A percentile compares a stretch with the other conserved stretches of the same genome.
phyloP scores from a whole-genome alignment of 2,329 filamentous ascomycete species.

The Scopulariopsis brevicaulis region DNA sequence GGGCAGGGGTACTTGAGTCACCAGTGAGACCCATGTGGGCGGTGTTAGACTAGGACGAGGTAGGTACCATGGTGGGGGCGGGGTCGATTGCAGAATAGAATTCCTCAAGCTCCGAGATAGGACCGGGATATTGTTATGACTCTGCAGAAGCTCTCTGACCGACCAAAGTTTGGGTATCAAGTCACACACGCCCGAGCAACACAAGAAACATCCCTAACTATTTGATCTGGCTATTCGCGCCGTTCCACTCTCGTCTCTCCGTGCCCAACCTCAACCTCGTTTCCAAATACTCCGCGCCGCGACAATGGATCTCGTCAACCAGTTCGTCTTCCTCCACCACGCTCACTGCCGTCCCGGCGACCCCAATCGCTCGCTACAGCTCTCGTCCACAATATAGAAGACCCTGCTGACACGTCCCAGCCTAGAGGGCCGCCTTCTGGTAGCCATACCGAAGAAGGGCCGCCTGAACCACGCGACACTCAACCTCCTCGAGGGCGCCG shows the following conservation, averaged over 20 bases:
- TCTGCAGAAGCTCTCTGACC: too few species aligned
- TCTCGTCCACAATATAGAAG: slow-evolving; percentile 1
- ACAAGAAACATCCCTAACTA: too few species aligned
- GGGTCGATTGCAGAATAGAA: too few species aligned
- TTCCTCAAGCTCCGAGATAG: too few species aligned
- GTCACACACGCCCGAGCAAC: too few species aligned
- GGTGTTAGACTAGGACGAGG: too few species aligned
- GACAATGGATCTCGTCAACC: slow-evolving; percentile 42
- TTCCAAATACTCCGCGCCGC: neutral
- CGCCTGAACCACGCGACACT: slow-evolving; percentile 80
- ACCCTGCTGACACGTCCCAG: slow-evolving; percentile 29
- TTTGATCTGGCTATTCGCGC: too few species aligned
- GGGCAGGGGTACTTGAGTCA: too few species aligned
- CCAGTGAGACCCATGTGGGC: too few species aligned
- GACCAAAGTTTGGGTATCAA: neutral
- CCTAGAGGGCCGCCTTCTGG: slow-evolving; percentile 84
- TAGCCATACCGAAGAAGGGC: slow-evolving; percentile 99
- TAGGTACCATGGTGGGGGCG: too few species aligned
- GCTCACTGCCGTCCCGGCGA: neutral
- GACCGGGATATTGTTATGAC: too few species aligned
- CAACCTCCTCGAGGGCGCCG: slow-evolving; percentile 83
- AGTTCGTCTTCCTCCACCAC: slow-evolving; percentile 24
- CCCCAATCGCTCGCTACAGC: neutral
- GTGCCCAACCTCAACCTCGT: neutral
- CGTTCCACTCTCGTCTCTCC: neutral